Evolutionary conservation across 148 eudicot species (phyloP), one percentile per base, ranked within the genome.

Genomic region (Salicornia ramosissima): DNA sequence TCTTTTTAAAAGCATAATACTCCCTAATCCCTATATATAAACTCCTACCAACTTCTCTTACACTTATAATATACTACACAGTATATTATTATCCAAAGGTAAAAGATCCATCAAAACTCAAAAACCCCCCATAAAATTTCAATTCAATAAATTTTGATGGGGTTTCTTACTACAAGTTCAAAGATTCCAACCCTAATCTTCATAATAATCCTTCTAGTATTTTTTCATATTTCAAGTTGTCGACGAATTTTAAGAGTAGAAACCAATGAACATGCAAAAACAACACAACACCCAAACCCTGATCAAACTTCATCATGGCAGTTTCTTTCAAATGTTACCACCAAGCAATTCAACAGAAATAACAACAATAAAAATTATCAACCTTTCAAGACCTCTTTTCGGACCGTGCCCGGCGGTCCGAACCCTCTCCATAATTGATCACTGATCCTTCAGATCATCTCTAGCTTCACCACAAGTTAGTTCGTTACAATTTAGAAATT

Each of bases 351-450:
- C 47, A 74, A 36, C 36, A 75, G 47, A 1, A 40, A 62, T 46
- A 51, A n/a, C n/a, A n/a, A n/a, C n/a, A n/a, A n/a, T n/a, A n/a
- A n/a, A n/a, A n/a, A n/a, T n/a, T n/a, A 78, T 30, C 46, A 63
- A 52, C 47, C 63, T 39, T 81, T 43, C 53, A 65, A 81, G 55
- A 84, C 60, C 3, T 86, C 93, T 4, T 34, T 81, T 26, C 80
- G 86, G 14, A 26, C 16, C 0, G 83, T 84, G 31, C 96, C 96
- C 0, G 83, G 68, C 0, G 96, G 96, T 42, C 91, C 93, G 4
- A 88, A 90, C 78, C 96, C 96, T 24, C 88, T 90, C 53, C 96
- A 89, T 80, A 89, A 89, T 51, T 88, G 78, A 83, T 22, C n/a
- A n/a, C n/a, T n/a, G n/a, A n/a, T n/a, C n/a, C n/a, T n/a, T n/a